Base-by-base conservation (phyloP, 495 filamentous ascomycete genomes). In the Thozetella sp. region DNA sequence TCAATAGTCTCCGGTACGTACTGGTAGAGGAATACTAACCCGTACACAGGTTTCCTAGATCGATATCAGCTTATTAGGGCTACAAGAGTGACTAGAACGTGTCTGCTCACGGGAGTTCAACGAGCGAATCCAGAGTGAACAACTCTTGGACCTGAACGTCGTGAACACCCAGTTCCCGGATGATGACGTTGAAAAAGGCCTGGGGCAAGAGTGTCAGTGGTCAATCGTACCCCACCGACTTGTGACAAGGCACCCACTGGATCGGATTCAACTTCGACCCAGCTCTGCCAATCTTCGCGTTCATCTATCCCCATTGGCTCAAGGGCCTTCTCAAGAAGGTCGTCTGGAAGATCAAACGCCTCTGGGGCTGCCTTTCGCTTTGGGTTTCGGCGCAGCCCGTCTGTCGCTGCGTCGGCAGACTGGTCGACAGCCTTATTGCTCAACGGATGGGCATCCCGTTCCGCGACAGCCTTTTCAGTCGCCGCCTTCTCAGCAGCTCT, bases 181-280 rank as follows among this genome's bases (percentile, higher is more conserved):
- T 82, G 76, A 97, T 93, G 26, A 86, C 83, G 64, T 90, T 93
- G 80, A 97, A 97, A 40, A 93, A 83, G 26, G 85, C 88, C 91
- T 93, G 6, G 30, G 9, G 63, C 2, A 20, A 45, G 53, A 23
- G 11, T 19, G 51, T 70, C 24, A 72, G 58, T 17, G 30, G 30
- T 17, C 17, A 17, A 37, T 50, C n/a, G 48, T n/a, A 45, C 22
- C 54, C 27, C 43, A 48, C 20, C 9, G 22, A 3, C 2, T 45
- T 9, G 22, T n/a, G 25, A 9, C 11, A 13, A 20, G 20, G 6
- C 54, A 69, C 84, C 69, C 75, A 93, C 93, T 1, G 95, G 95
- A 56, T 99, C 93, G 0, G 92, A 96, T 70, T 97, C 93, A 37
- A 97, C 80, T 67, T 97, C 93, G 50, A 88, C 89, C 81, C 93